Evolutionary conservation across 2,329 filamentous ascomycete species (phyloP).

Genomic region (Phoma herbarum): DNA sequence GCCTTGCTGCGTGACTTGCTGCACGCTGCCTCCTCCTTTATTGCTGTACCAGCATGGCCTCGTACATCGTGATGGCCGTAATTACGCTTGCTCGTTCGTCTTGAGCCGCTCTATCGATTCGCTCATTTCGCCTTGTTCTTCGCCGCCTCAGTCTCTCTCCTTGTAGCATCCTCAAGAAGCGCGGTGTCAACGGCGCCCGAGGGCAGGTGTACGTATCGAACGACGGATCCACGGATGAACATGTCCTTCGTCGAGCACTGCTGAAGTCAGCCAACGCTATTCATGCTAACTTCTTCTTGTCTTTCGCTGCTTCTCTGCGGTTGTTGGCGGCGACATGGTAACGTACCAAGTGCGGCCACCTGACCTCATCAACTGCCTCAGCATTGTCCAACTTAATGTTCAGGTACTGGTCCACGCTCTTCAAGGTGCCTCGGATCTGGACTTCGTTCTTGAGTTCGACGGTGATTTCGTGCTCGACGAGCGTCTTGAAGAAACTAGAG

Average conservation of each 20-base stretch:
- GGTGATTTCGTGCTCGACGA: constrained; percentile 96
- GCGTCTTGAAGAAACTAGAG: constrained; percentile 90
- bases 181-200: constrained; percentile 83
- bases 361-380: constrained; percentile 87
- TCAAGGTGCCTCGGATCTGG: constrained; percentile 91
- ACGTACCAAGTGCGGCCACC: constrained; percentile 87
- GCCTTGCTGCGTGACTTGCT: neutral
- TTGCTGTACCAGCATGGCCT: neutral
- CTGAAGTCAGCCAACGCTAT: constrained; percentile 11
- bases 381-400: constrained; percentile 99
- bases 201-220: constrained; percentile 90
- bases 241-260: constrained; percentile 89
- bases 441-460: constrained; percentile 99
- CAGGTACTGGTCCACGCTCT: constrained; percentile 97
- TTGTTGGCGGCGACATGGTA: too few relatives aligned
- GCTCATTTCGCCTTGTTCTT: constrained; percentile 51
- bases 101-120: neutral
- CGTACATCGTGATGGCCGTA: constrained; percentile 4
- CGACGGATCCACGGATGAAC: constrained; percentile 92
- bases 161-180: constrained; percentile 83
- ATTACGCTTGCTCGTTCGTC: neutral
- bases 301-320: neutral
- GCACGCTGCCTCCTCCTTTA: neutral
- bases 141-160: constrained; percentile 48
- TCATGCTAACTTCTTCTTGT: neutral